A percentile compares a stretch with the other conserved stretches of the same genome.
Conservation (phyloP, 805 yeast genomes). For the Wickerhamiella qilinensis region DNA sequence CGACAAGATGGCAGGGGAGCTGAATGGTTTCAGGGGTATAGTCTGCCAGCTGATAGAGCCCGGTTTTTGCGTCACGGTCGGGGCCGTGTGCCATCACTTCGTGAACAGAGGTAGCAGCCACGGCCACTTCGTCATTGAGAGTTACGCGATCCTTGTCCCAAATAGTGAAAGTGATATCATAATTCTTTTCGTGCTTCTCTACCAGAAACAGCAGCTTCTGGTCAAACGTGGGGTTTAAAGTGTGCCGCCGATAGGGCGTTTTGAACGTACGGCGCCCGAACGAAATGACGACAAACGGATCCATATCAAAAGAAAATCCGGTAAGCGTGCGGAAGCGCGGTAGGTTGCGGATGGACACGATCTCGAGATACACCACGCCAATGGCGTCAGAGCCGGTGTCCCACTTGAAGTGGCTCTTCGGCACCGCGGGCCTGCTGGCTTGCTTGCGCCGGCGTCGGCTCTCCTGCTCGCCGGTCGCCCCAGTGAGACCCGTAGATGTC, state of each 20-base stretch:
- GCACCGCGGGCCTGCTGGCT: neutral
- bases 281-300: conserved; percentile 84
- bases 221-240: conserved; percentile 65
- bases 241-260: conserved; percentile 72
- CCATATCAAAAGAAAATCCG: conserved; percentile 80
- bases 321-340: conserved; percentile 65
- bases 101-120: conserved; percentile 37
- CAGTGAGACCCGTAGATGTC: no score
- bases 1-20: conserved; percentile 10
- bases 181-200: conserved; percentile 45
- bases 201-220: conserved; percentile 72
- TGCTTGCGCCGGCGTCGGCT: no score
- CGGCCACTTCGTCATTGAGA: conserved; percentile 69
- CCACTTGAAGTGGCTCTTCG: conserved; percentile 6
- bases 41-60: conserved; percentile 18
- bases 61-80: conserved; percentile 21
- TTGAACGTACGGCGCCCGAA: conserved; percentile 79
- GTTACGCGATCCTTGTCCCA: conserved; percentile 76
- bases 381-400: conserved; percentile 16
- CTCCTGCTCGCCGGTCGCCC: no score
- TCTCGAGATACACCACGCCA: conserved; percentile 68
- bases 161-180: conserved; percentile 51
- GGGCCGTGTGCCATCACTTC: conserved; percentile 27
- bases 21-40: conserved; percentile 8
- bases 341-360: conserved; percentile 53